phyloP scores from a whole-genome alignment of 345 rosid species.

The Brassica napus region DNA sequence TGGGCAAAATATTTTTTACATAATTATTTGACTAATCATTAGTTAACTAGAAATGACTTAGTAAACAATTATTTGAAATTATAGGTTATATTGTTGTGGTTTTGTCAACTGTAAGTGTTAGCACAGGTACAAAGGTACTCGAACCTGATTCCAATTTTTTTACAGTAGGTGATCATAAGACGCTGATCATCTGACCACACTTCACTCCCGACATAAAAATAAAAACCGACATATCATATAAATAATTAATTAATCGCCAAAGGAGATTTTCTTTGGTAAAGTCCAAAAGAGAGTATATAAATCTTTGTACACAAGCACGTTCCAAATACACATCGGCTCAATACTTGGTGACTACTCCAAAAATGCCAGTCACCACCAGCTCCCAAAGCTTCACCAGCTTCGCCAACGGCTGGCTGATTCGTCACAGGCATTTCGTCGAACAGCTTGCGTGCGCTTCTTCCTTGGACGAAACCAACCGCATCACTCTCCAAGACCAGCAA shows the following conservation, averaged over 20 bases:
- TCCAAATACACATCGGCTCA: neutral
- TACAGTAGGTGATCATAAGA: neutral
- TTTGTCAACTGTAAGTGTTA: too few relatives aligned
- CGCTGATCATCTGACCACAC: neutral
- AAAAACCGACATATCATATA: conserved; percentile 20
- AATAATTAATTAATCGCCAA: conserved; percentile 6
- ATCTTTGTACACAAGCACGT: too few relatives aligned
- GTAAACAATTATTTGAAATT: too few relatives aligned
- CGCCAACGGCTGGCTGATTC: conserved; percentile 31
- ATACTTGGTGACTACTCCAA: conserved; percentile 6
- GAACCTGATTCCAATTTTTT: too few relatives aligned
- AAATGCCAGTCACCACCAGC: conserved; percentile 29
- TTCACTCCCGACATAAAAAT: too few relatives aligned
- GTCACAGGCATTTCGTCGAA: conserved; percentile 39
- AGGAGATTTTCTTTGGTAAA: conserved; percentile 6
- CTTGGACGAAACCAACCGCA: neutral
- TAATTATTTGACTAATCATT: too few relatives aligned
- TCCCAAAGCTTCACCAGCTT: conserved; percentile 32
- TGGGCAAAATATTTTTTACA: too few relatives aligned
- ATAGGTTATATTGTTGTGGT: too few relatives aligned
- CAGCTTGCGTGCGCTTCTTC: conserved; percentile 38
- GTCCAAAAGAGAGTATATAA: neutral
- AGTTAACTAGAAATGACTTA: too few relatives aligned
- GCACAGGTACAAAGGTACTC: neutral
- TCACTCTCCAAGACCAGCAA: conserved; percentile 17